A percentile compares a stretch with the other conserved stretches of the same genome.
Conservation (phyloP, 371 early-diverging fungal genomes). For the Saksenaea oblongispora region DNA sequence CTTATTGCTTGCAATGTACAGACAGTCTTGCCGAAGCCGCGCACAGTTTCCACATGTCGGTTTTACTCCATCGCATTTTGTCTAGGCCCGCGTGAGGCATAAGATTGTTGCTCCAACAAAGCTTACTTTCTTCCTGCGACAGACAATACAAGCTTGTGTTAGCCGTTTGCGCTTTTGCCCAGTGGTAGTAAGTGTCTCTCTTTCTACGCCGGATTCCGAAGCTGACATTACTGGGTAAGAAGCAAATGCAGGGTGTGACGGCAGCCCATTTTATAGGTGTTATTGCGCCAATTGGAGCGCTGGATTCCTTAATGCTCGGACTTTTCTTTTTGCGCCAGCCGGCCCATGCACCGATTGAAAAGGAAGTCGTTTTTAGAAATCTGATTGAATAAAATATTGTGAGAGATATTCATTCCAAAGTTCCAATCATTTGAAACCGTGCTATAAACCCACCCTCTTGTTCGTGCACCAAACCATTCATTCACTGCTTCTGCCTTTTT, state of each 20-base stretch:
- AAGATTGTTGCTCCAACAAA: not conserved
- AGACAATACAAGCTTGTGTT: not conserved
- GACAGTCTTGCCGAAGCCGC: not conserved
- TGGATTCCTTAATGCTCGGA: no score
- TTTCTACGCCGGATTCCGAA: not conserved
- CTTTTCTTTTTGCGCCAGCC: no score
- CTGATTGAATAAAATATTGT: no score
- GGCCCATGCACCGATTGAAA: no score
- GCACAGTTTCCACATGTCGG: not conserved
- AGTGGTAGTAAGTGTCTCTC: not conserved
- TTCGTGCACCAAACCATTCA: no score
- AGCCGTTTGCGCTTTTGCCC: not conserved
- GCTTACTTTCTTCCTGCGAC: not conserved
- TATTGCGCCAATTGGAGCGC: no score
- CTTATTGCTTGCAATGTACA: not conserved
- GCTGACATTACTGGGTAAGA: not conserved
- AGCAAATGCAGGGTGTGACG: not conserved
- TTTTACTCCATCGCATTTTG: slow-evolving; percentile 1
- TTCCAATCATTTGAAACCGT: no score
- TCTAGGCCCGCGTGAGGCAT: not conserved
- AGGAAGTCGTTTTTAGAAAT: no score
- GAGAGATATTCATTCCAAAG: no score
- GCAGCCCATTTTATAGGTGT: no score
- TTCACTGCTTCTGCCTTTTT: no score
- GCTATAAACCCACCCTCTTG: no score